A percentile compares a stretch with the other conserved stretches of the same genome.
Conservation (phyloP, 1,284 basidiomycete species). For the Moesziomyces sp. region DNA sequence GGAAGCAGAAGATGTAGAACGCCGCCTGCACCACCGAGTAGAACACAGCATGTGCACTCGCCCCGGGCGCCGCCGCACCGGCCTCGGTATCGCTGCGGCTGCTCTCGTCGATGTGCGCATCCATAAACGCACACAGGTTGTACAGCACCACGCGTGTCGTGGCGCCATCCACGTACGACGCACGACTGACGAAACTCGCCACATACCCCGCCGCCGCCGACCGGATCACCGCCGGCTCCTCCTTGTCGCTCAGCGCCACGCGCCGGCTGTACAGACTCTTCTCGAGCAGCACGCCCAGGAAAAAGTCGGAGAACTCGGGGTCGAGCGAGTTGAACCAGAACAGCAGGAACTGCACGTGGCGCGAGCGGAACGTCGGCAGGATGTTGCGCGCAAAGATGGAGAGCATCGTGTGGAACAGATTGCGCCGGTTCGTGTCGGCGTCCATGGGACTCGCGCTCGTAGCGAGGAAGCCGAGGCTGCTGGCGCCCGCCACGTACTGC, state of each 20-base stretch:
- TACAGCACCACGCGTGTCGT: slow-evolving; percentile 81
- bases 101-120: slow-evolving; percentile 72
- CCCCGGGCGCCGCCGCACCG: slow-evolving; percentile 47
- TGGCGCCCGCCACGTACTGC: slow-evolving; percentile 39
- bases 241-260: slow-evolving; percentile 32
- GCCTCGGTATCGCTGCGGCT: slow-evolving; percentile 61
- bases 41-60: slow-evolving; percentile 72
- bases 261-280: slow-evolving; percentile 78
- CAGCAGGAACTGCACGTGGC: slow-evolving; percentile 95
- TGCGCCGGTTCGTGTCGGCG: slow-evolving; percentile 46
- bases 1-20: slow-evolving; percentile 97
- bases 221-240: slow-evolving; percentile 59
- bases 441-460: slow-evolving; percentile 37
- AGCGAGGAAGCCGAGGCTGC: slow-evolving; percentile 16
- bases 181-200: slow-evolving; percentile 90
- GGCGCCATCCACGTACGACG: slow-evolving; percentile 82
- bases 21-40: slow-evolving; percentile 93
- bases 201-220: slow-evolving; percentile 65
- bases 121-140: slow-evolving; percentile 85
- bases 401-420: slow-evolving; percentile 82
- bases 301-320: slow-evolving; percentile 87
- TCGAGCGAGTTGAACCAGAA: slow-evolving; percentile 95
- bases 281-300: slow-evolving; percentile 90
- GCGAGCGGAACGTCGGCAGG: slow-evolving; percentile 93
- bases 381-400: slow-evolving; percentile 93